phyloP scores from a whole-genome alignment of 352 stramenopile species.

The Phytophthora rubi region DNA sequence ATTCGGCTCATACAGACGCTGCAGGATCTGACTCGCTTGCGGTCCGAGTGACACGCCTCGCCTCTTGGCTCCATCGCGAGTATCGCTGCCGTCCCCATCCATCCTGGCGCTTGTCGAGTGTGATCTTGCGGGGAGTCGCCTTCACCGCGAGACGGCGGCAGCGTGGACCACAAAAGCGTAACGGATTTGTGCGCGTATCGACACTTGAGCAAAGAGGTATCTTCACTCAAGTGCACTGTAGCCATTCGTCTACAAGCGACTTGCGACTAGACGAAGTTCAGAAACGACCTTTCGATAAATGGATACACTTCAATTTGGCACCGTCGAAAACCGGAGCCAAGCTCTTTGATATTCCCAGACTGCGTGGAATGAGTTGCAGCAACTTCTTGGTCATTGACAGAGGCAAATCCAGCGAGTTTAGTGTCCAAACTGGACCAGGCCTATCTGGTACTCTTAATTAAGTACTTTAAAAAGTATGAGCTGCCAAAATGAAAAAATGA shows the following conservation, averaged over 20 bases:
- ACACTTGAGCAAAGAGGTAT: constrained; percentile 12
- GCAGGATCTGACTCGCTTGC: constrained; percentile 65
- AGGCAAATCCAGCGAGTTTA: too few relatives aligned
- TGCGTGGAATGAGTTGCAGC: too few relatives aligned
- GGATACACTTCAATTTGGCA: too few relatives aligned
- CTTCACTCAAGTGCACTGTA: constrained; percentile 8
- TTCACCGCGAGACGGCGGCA: constrained; percentile 1
- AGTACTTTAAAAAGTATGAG: too few relatives aligned
- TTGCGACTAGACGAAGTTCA: constrained; percentile 23
- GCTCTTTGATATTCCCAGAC: too few relatives aligned
- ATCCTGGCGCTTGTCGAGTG: neutral
- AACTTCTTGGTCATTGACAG: too few relatives aligned
- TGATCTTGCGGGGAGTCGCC: constrained; percentile 22
- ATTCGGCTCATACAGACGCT: constrained; percentile 72
- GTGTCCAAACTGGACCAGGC: too few relatives aligned
- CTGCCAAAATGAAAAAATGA: too few relatives aligned
- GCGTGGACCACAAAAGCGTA: constrained; percentile 4
- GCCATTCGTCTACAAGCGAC: constrained; percentile 16
- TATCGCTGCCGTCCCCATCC: constrained; percentile 10
- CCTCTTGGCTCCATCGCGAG: constrained; percentile 63
- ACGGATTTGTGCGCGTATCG: constrained; percentile 8
- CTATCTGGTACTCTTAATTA: too few relatives aligned
- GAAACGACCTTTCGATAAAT: neutral
- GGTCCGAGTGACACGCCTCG: constrained; percentile 54
- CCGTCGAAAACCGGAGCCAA: too few relatives aligned